Base-by-base conservation (phyloP, 352 stramenopile species). In the Phytophthora ramorum region DNA sequence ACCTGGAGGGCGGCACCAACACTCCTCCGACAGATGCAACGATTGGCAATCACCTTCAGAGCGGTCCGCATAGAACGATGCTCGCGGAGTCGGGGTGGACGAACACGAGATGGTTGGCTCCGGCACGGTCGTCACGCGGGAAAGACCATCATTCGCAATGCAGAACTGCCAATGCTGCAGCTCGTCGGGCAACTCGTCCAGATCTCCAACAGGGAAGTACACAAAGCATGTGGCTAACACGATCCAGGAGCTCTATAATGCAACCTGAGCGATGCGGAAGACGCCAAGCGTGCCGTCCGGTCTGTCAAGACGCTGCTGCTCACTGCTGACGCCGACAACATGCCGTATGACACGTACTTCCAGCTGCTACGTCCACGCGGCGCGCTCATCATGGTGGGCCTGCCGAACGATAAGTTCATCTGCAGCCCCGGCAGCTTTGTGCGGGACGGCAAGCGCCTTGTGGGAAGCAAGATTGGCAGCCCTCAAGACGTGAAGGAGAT, bases 401-500 rank as follows among this genome's bases (percentile, higher is more conserved):
- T 78, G 24, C 77, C 88, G 6, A 70, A 83, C 35, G 60, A 75
- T 32, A 63, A 82, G 40, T 79, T 81, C 14, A 76, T 63, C 19
- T 71, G 73, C 38, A 69, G 75, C 9, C 60, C 75, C 17, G 63
- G 78, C 26, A 52, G 19, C 7, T 49, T 94, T 20, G 50, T 95
- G 13, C 52, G 66, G 13, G 52, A 58, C 10, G 74, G 75, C 17
- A 49, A 68, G 20, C 62, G 47, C 34, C 63, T 96, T 46, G 66
- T 76, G 16, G 87, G 85, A 22, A 90, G 72, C 40, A 48, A 80
- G 12, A 89, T 97, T 58, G 88, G 89, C 16, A 80, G 86, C 53
- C 77, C 91, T 13, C 47, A 55, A 6, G 82, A 93, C 43, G 89
- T 85, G 7, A 73, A 93, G 58, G 76, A 93, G 19, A 92, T 97